Percentiles rank a stretch among this genome's conserved stretches.
phyloP scores from a whole-genome alignment of 2,329 filamentous ascomycete genomes.

The Apiospora hydei region DNA sequence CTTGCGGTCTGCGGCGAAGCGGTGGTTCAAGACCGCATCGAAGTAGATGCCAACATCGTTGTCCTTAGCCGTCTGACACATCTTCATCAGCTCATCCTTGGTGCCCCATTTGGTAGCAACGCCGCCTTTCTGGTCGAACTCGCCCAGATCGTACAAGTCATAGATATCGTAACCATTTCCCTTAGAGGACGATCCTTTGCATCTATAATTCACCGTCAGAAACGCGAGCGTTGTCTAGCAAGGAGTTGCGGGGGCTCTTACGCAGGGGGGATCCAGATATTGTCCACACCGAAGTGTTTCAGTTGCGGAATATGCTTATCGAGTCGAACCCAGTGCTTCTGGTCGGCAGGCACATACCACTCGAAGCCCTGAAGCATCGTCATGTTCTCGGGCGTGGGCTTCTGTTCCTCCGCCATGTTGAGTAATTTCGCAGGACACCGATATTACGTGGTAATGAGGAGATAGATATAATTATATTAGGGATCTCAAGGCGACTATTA shows the following conservation, averaged over 20 bases:
- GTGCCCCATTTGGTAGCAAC: slow-evolving; percentile 72
- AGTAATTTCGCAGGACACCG: background rate
- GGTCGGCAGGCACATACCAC: slow-evolving; percentile 71
- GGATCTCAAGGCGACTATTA: background rate
- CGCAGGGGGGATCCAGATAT: slow-evolving; percentile 73
- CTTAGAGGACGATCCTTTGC: slow-evolving; percentile 65
- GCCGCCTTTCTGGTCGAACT: slow-evolving; percentile 74
- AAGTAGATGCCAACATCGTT: slow-evolving; percentile 66
- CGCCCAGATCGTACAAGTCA: slow-evolving; percentile 73
- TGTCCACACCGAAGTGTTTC: slow-evolving; percentile 65
- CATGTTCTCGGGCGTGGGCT: slow-evolving; percentile 34
- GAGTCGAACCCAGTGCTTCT: slow-evolving; percentile 67
- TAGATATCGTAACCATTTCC: slow-evolving; percentile 77
- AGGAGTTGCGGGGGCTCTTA: slow-evolving; percentile 63
- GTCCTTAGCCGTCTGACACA: slow-evolving; percentile 59
- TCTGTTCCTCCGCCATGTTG: slow-evolving; percentile 34
- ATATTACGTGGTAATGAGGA: background rate
- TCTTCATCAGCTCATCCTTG: slow-evolving; percentile 63
- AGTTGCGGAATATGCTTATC: slow-evolving; percentile 57
- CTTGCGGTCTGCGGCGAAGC: slow-evolving; percentile 69
- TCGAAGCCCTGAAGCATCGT: slow-evolving; percentile 69
- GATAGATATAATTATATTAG: background rate
- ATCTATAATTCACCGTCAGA: slow-evolving; percentile 41
- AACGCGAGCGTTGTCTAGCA: background rate
- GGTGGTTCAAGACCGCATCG: slow-evolving; percentile 77